These are phyloP conservation scores for Capniomyces stellatus DNA, from an alignment of 371 early-diverging fungal species.

Conservation along the genomic window DNA sequence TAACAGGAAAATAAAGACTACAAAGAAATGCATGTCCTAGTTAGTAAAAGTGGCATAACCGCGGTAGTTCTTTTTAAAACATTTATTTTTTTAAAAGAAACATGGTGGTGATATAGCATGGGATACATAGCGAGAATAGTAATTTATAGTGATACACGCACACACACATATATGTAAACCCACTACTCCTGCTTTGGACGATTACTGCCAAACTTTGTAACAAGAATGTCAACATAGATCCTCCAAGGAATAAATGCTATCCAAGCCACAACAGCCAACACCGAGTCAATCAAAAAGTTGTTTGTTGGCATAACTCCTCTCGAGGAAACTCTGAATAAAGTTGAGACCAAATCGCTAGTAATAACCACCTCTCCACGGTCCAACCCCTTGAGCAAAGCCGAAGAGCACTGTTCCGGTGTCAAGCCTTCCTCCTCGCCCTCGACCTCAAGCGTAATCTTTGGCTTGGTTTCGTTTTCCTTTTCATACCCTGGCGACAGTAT, in stretches of 20 bases:
- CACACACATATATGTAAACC: too few relatives aligned
- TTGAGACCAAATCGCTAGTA: conserved; percentile 15
- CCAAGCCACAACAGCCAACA: conserved; percentile 18
- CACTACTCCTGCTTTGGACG: too few relatives aligned
- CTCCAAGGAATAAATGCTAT: conserved; percentile 1
- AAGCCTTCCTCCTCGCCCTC: conserved; percentile 48
- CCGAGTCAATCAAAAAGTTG: conserved; percentile 18
- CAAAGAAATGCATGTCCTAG: too few relatives aligned
- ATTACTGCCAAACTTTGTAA: not conserved
- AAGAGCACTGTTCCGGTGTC: conserved; percentile 39
- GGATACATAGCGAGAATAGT: too few relatives aligned
- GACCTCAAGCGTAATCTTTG: conserved; percentile 54
- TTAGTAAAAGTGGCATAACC: too few relatives aligned
- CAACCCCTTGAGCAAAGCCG: conserved; percentile 29
- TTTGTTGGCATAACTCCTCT: conserved; percentile 23
- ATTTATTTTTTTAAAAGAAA: too few relatives aligned
- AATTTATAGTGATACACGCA: too few relatives aligned
- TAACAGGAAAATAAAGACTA: too few relatives aligned
- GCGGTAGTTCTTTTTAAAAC: too few relatives aligned
- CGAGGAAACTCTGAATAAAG: conserved; percentile 15
- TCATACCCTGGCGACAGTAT: conserved; percentile 68
- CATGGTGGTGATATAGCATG: too few relatives aligned
- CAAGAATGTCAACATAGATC: not conserved
- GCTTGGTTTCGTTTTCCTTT: conserved; percentile 60
- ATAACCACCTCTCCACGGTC: conserved; percentile 21